phyloP scores from a whole-genome alignment of 257 asterid genomes.

The Nicotiana paniculata region DNA sequence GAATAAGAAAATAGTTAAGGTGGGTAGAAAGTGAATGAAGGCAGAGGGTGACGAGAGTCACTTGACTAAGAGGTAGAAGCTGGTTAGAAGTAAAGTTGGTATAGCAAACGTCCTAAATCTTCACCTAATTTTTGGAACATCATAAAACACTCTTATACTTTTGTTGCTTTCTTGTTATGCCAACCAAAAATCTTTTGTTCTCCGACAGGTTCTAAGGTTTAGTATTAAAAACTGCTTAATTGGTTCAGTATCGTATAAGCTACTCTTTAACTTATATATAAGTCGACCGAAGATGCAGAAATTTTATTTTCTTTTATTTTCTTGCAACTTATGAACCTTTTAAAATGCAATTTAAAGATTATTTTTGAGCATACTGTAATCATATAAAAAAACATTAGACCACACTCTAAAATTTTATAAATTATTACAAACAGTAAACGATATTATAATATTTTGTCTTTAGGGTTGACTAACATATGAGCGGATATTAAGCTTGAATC shows the following conservation, averaged over 20 bases:
- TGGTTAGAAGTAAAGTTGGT: slow-evolving; percentile 55
- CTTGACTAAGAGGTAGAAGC: slow-evolving; percentile 16
- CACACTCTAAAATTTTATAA: no score
- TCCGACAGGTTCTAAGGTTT: background rate
- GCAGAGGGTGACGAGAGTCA: slow-evolving; percentile 3
- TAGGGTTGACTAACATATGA: no score
- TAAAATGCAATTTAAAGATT: no score
- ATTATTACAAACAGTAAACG: no score
- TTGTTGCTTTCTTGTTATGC: slow-evolving; percentile 3
- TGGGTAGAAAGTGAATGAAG: background rate
- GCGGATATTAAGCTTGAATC: no score
- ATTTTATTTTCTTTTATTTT: no score
- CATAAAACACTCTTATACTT: background rate
- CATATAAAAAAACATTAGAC: no score
- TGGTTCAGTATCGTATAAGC: background rate
- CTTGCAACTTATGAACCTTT: no score
- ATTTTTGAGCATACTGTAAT: no score
- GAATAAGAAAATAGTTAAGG: background rate
- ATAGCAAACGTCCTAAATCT: slow-evolving; percentile 55
- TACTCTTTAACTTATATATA: background rate
- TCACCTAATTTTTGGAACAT: slow-evolving; percentile 21
- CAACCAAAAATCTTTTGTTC: slow-evolving; percentile 8
- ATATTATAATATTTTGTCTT: no score
- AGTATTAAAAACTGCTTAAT: background rate
- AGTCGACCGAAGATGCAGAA: background rate